A percentile compares a stretch with the other conserved stretches of the same genome.
Conservation (phyloP, 345 rosid species). For the Bruguiera sexangula region DNA sequence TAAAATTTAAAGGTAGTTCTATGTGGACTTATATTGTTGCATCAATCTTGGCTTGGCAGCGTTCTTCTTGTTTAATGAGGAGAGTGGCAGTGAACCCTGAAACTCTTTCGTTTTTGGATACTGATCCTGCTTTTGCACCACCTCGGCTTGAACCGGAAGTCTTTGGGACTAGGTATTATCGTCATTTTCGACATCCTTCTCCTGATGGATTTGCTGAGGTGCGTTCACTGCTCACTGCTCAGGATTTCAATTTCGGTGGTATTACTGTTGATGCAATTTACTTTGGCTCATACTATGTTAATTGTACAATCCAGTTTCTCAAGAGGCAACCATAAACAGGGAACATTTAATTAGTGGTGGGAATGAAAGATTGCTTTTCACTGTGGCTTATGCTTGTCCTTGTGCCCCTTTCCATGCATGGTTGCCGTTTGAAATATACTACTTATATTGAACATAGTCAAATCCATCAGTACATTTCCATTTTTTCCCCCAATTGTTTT, state of each 20-base stretch:
- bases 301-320: background rate
- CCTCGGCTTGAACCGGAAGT: slow-evolving; percentile 42
- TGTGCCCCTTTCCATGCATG: too few relatives aligned
- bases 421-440: too few relatives aligned
- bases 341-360: too few relatives aligned
- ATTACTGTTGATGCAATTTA: background rate
- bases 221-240: slow-evolving; percentile 2
- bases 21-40: slow-evolving; percentile 14
- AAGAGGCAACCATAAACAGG: too few relatives aligned
- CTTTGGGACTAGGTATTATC: slow-evolving; percentile 56
- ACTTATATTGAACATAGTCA: too few relatives aligned
- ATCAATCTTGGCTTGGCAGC: slow-evolving; percentile 45
- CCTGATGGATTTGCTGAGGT: slow-evolving; percentile 91
- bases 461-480: too few relatives aligned
- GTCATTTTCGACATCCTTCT: slow-evolving; percentile 69
- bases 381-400: too few relatives aligned
- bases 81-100: slow-evolving; percentile 45
- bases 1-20: background rate
- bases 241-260: background rate
- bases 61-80: slow-evolving; percentile 35
- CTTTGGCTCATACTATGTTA: background rate
- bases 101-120: slow-evolving; percentile 39
- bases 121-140: slow-evolving; percentile 36
- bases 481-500: too few relatives aligned
- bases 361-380: too few relatives aligned